Evolutionary conservation across 495 filamentous ascomycete genomes (phyloP).

Genomic region (Filosporella fistucella): DNA sequence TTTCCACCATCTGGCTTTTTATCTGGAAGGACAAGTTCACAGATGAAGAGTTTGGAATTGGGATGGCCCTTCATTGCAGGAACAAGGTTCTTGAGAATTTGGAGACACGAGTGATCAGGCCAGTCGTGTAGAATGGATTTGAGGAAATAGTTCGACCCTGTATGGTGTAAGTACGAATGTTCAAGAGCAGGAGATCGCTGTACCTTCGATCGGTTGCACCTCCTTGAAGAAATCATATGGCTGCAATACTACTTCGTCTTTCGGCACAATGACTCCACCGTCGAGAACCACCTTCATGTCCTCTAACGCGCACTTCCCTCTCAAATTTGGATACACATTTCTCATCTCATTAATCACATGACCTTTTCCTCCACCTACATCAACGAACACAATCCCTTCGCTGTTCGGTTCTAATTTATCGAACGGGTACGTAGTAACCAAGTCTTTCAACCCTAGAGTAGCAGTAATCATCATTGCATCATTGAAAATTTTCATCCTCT

Average conservation of each 20-base stretch:
- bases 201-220: slow-evolving; percentile 11
- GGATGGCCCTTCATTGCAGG: slow-evolving; percentile 5
- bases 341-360: slow-evolving; percentile 3
- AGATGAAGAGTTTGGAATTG: slow-evolving; percentile 4
- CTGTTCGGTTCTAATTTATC: neutral
- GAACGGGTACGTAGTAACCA: neutral
- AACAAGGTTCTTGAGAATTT: slow-evolving; percentile 7
- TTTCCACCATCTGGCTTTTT: neutral
- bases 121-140: slow-evolving; percentile 16
- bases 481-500: slow-evolving; percentile 6
- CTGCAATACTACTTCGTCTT: slow-evolving; percentile 1
- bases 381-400: slow-evolving; percentile 5
- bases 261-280: neutral
- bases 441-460: slow-evolving; percentile 4
- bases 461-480: slow-evolving; percentile 5
- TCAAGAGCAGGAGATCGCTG: neutral
- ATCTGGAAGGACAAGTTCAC: slow-evolving; percentile 8
- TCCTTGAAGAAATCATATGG: slow-evolving; percentile 15
- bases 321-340: slow-evolving; percentile 4
- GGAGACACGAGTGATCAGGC: slow-evolving; percentile 4
- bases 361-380: slow-evolving; percentile 12
- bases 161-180: neutral
- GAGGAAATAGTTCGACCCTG: slow-evolving; percentile 7
- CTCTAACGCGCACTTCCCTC: slow-evolving; percentile 1
- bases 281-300: slow-evolving; percentile 9